These are phyloP conservation scores for Jatropha podagrica DNA, from an alignment of 441 rosid species.

Conservation along the genomic window DNA sequence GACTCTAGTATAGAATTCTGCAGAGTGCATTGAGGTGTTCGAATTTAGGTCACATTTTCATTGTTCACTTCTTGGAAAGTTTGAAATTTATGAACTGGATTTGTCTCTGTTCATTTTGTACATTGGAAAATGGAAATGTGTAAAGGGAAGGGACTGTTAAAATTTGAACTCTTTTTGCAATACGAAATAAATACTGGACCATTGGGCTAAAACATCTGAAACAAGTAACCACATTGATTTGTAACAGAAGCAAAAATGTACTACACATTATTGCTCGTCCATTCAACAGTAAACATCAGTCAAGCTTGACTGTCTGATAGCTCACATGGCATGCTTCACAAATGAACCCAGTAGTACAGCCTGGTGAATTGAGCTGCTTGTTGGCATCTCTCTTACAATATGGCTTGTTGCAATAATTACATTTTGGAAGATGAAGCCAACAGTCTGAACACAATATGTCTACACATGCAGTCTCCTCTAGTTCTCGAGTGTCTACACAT, in stretches of 20 bases:
- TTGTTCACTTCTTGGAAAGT: background rate
- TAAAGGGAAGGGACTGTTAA: too few species aligned
- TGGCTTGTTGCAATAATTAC: constrained; percentile 69
- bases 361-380: constrained; percentile 21
- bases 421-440: constrained; percentile 79
- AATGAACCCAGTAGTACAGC: constrained; percentile 39
- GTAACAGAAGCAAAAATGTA: background rate
- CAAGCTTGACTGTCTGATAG: constrained; percentile 5
- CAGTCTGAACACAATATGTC: constrained; percentile 59
- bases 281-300: constrained; percentile 23
- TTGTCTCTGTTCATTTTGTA: too few species aligned
- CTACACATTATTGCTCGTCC: background rate
- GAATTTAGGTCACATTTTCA: background rate
- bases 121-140: too few species aligned
- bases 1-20: background rate
- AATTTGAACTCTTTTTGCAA: too few species aligned
- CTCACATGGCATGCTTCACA: constrained; percentile 53
- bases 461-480: constrained; percentile 52
- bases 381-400: constrained; percentile 52
- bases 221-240: too few species aligned
- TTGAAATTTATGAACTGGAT: background rate
- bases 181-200: too few species aligned
- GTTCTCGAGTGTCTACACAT: constrained; percentile 46
- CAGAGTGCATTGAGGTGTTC: background rate
- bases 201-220: too few species aligned